phyloP scores from a whole-genome alignment of 2,329 filamentous ascomycete genomes.

The Sarocladiaceae sp. region DNA sequence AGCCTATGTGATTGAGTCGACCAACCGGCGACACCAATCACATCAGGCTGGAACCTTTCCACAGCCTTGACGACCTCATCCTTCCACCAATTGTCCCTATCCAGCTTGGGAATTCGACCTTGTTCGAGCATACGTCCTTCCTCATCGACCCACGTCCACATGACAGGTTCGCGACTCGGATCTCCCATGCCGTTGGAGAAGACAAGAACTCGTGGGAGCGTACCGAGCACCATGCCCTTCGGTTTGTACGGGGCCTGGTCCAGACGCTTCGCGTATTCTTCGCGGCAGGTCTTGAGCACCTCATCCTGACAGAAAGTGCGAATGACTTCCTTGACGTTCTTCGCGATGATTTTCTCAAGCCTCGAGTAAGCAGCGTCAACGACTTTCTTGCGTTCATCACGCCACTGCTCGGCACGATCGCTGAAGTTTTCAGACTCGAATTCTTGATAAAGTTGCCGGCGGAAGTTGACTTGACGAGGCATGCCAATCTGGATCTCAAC shows the following conservation, averaged over 20 bases:
- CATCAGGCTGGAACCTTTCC: slow-evolving; percentile 77
- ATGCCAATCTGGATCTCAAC: slow-evolving; percentile 80
- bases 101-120: slow-evolving; percentile 79
- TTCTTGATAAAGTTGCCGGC: slow-evolving; percentile 70
- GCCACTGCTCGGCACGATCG: slow-evolving; percentile 93
- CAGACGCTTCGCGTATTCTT: slow-evolving; percentile 82
- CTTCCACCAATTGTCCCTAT: slow-evolving; percentile 61
- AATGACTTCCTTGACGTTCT: slow-evolving; percentile 91
- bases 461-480: slow-evolving; percentile 72
- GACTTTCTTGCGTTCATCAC: slow-evolving; percentile 78
- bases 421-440: slow-evolving; percentile 96
- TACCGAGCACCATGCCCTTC: slow-evolving; percentile 85
- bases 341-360: slow-evolving; percentile 78
- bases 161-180: slow-evolving; percentile 69
- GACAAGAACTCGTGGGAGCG: slow-evolving; percentile 79
- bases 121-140: slow-evolving; percentile 86
- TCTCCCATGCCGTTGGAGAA: slow-evolving; percentile 82
- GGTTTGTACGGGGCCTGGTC: slow-evolving; percentile 97
- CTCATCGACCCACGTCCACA: slow-evolving; percentile 91
- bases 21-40: slow-evolving; percentile 85
- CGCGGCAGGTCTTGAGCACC: slow-evolving; percentile 80
- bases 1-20: slow-evolving; percentile 82
- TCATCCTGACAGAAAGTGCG: slow-evolving; percentile 92
- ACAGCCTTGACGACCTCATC: slow-evolving; percentile 75
- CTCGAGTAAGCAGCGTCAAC: slow-evolving; percentile 78